Conservation (phyloP, 306 rosid genomes). For the Castanea mollissima region DNA sequence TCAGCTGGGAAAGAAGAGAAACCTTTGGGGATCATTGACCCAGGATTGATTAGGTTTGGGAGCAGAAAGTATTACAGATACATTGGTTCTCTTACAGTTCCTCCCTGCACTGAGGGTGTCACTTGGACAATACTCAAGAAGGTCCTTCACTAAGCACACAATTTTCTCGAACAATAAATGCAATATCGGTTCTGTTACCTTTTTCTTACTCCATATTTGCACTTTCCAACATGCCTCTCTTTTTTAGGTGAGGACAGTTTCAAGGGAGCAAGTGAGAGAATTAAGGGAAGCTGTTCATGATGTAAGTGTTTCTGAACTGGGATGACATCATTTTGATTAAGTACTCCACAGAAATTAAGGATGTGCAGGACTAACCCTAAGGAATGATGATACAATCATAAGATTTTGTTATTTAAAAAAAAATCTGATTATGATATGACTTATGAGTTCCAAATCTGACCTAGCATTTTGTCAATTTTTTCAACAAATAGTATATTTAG, state of each 20-base stretch:
- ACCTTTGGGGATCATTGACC: slow-evolving; percentile 54
- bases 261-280: slow-evolving; percentile 54
- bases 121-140: slow-evolving; percentile 61
- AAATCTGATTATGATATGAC: too few relatives aligned
- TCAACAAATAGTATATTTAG: too few relatives aligned
- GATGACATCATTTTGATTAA: neutral
- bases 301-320: slow-evolving; percentile 35
- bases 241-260: slow-evolving; percentile 59
- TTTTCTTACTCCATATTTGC: neutral
- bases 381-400: neutral
- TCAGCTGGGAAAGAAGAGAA: slow-evolving; percentile 32
- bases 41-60: slow-evolving; percentile 51
- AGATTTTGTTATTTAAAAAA: too few relatives aligned
- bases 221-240: neutral
- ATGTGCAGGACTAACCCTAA: neutral
- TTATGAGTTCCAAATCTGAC: too few relatives aligned
- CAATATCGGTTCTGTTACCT: neutral
- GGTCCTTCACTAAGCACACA: slow-evolving; percentile 32
- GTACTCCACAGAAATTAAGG: neutral
- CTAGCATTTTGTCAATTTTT: too few relatives aligned
- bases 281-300: slow-evolving; percentile 52
- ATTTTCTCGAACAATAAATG: neutral
- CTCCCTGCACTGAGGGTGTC: slow-evolving; percentile 83
- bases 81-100: slow-evolving; percentile 70
- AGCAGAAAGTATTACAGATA: slow-evolving; percentile 70